A percentile compares a stretch with the other conserved stretches of the same genome.
phyloP scores from a whole-genome alignment of 306 rosid genomes.

The Corylus heterophylla region DNA sequence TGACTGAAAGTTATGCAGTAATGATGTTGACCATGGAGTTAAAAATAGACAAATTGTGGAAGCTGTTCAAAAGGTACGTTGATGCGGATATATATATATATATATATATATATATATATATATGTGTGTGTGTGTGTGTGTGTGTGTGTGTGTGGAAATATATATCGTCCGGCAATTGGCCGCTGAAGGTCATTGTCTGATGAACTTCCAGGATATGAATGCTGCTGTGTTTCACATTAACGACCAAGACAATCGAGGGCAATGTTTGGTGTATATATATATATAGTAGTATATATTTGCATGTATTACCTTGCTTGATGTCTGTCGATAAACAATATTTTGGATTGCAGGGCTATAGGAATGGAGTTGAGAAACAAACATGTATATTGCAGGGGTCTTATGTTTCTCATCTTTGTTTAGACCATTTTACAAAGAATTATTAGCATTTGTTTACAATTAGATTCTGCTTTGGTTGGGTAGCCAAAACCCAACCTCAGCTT shows the following conservation, averaged over 20 bases:
- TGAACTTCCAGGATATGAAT: not conserved
- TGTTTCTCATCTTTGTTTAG: not conserved
- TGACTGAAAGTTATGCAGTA: not conserved
- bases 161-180: no score
- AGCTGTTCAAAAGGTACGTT: not conserved
- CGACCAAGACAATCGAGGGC: no score
- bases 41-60: not conserved
- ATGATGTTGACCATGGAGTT: conserved; percentile 10
- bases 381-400: no score
- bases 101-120: not conserved
- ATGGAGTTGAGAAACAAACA: no score
- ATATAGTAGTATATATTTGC: not conserved
- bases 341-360: not conserved
- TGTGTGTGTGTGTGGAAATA: no score
- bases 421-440: not conserved
- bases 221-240: no score
- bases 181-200: not conserved
- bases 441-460: not conserved
- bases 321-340: not conserved
- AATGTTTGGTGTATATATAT: no score
- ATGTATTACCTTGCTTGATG: not conserved
- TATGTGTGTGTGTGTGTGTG: no score
- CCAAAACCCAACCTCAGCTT: no score
- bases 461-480: not conserved
- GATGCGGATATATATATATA: not conserved